Base-by-base conservation (phyloP, 2,329 filamentous ascomycete species). In the Aspergillus niger region DNA sequence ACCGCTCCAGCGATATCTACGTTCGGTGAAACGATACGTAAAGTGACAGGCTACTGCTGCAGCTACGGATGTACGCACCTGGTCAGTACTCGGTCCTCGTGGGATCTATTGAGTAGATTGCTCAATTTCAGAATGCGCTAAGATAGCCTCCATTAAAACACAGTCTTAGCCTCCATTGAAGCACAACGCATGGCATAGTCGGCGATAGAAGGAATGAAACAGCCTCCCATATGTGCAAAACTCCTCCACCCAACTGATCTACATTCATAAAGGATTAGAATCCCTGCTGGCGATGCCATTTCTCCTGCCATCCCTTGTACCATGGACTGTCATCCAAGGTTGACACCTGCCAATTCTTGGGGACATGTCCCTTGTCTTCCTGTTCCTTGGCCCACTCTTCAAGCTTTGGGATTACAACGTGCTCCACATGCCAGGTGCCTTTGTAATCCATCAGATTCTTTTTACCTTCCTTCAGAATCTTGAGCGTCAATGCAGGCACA, bases 301-400 rank as follows among this genome's bases (percentile, higher is more conserved):
- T 91, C 72, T 85, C 84, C 77, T 89, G 82, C 91, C 91, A 96
- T 0, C 87, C 87, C 0, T 84, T 85, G 73, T 89, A 96, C 74
- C 86, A 94, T 1, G 91, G 91, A 67, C 84, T 87, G 65, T 95
- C 90, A 10, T 88, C 85, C 61, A 96, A 73, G 0, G 91, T 96
- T 55, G 80, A 78, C 2, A 85, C 83, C 67, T 88, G 81, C 91
- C 90, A 93, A 20, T 82, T 81, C 61, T 78, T 76, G 55, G 83
- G 80, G 4, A 91, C 80, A 59, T 88, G 30, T 0, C 89, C 89
- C 8, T 79, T 82, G 51, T 85, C 82, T 8, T 86, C 77, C 76
- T 96, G 91, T 74, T 90, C 88, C 49, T 74, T 77, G 44, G 84
- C 85, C 78, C 85, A 95, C 64, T 79, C 71, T 67, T 87, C 83